Percentiles rank a stretch among this genome's conserved stretches.
Evolutionary conservation across 208 protist genomes (phyloP).

Genomic region (Trypanosoma rangeli): DNA sequence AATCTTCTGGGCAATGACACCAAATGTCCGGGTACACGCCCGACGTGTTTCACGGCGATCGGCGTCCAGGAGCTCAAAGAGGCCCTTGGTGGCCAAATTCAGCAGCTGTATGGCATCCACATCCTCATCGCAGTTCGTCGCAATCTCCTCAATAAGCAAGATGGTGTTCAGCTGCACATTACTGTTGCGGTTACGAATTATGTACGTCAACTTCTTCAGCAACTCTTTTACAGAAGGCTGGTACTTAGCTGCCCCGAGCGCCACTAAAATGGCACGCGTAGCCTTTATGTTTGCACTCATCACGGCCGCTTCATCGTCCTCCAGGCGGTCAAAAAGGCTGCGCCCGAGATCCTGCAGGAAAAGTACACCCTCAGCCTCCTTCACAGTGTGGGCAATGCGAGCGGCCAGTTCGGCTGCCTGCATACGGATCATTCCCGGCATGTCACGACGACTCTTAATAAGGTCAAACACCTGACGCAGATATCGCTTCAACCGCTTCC

Average conservation of each 20-base stretch:
- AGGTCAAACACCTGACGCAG: conserved; percentile 95
- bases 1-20: conserved; percentile 99
- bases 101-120: conserved; percentile 90
- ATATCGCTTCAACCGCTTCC: conserved; percentile 91
- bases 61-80: conserved; percentile 99
- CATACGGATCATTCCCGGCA: conserved; percentile 92
- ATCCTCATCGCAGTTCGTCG: conserved; percentile 76
- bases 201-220: conserved; percentile 97
- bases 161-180: conserved; percentile 98
- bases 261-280: conserved; percentile 96
- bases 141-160: conserved; percentile 97
- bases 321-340: conserved; percentile 98
- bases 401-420: conserved; percentile 97
- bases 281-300: conserved; percentile 96
- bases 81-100: conserved; percentile 98
- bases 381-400: conserved; percentile 95
- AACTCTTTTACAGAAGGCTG: conserved; percentile 96
- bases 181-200: conserved; percentile 99
- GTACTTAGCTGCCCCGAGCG: conserved; percentile 96
- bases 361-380: conserved; percentile 92
- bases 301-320: conserved; percentile 97
- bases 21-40: conserved; percentile 98
- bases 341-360: conserved; percentile 95
- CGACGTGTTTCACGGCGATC: conserved; percentile 97
- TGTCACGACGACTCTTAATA: conserved; percentile 97